These are phyloP conservation scores for Podospora conica DNA, from an alignment of 495 filamentous ascomycete species.

Conservation along the genomic window DNA sequence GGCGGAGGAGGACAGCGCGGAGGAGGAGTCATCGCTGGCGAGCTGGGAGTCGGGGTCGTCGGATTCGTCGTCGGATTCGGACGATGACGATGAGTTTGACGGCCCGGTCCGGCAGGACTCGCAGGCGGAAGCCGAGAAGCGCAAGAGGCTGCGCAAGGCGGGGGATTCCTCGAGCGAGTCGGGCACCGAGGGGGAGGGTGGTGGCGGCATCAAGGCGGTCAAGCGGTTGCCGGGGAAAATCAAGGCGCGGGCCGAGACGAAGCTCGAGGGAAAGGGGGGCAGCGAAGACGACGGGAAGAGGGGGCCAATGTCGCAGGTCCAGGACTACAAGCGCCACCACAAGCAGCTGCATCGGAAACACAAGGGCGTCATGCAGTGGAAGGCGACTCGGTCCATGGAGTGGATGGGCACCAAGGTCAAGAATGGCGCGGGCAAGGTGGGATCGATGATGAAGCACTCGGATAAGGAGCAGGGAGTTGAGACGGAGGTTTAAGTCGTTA, in stretches of 20 bases:
- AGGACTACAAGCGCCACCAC: slow-evolving; percentile 51
- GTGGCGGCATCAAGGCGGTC: slow-evolving; percentile 16
- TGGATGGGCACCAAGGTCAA: slow-evolving; percentile 55
- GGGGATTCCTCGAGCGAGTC: not conserved
- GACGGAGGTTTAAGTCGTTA: slow-evolving; percentile 42
- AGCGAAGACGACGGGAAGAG: slow-evolving; percentile 35
- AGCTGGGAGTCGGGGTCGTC: slow-evolving; percentile 12
- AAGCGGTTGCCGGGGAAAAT: slow-evolving; percentile 20
- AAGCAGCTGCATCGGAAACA: slow-evolving; percentile 57
- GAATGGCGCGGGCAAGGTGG: slow-evolving; percentile 48
- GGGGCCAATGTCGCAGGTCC: slow-evolving; percentile 37
- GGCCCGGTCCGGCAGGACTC: not conserved
- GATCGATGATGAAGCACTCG: slow-evolving; percentile 46
- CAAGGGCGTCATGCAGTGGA: slow-evolving; percentile 65
- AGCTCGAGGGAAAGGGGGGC: slow-evolving; percentile 19
- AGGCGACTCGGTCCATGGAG: slow-evolving; percentile 52
- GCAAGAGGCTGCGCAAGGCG: slow-evolving; percentile 22
- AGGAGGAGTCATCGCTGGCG: not conserved
- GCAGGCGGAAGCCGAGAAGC: slow-evolving; percentile 19
- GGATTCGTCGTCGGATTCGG: slow-evolving; percentile 20
- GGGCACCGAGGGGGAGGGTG: not conserved
- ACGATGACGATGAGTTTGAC: slow-evolving; percentile 17
- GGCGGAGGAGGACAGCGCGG: slow-evolving; percentile 30
- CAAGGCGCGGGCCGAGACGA: slow-evolving; percentile 12
- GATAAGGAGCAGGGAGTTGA: slow-evolving; percentile 56